phyloP scores from a whole-genome alignment of 2,329 filamentous ascomycete genomes.

The Trichoderma sp. region DNA sequence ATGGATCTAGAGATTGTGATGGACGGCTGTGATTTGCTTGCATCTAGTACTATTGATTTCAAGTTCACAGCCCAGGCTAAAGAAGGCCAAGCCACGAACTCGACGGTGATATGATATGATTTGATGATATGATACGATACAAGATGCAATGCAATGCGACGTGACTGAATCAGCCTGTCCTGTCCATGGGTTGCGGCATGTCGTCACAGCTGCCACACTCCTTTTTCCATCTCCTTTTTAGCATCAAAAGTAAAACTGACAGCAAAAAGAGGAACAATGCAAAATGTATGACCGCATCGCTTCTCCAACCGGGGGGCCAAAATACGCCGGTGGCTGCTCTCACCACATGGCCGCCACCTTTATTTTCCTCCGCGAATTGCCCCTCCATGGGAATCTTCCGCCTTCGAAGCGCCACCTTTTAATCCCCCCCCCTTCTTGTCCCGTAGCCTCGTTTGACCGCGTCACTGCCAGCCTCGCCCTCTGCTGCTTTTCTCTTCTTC shows the following conservation, averaged over 20 bases:
- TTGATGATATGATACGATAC: not conserved
- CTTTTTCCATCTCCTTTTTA: not conserved
- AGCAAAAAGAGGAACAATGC: not conserved
- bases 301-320: not conserved
- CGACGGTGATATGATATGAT: not conserved
- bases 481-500: not conserved
- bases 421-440: not conserved
- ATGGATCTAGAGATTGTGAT: not conserved
- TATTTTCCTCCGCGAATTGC: conserved; percentile 18
- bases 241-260: not conserved
- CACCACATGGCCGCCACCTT: not conserved
- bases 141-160: not conserved
- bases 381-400: conserved; percentile 16
- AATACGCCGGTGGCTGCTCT: not conserved
- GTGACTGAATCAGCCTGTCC: not conserved
- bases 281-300: not conserved
- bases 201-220: not conserved
- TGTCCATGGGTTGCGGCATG: not conserved
- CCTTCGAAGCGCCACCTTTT: conserved; percentile 3
- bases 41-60: not conserved
- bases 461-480: conserved; percentile 8
- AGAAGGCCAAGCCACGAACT: not conserved
- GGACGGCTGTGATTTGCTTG: not conserved
- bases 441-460: conserved; percentile 1
- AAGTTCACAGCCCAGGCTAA: not conserved